phyloP scores from a whole-genome alignment of 164 flowering plant genomes.

The Vitis rotundifolia region DNA sequence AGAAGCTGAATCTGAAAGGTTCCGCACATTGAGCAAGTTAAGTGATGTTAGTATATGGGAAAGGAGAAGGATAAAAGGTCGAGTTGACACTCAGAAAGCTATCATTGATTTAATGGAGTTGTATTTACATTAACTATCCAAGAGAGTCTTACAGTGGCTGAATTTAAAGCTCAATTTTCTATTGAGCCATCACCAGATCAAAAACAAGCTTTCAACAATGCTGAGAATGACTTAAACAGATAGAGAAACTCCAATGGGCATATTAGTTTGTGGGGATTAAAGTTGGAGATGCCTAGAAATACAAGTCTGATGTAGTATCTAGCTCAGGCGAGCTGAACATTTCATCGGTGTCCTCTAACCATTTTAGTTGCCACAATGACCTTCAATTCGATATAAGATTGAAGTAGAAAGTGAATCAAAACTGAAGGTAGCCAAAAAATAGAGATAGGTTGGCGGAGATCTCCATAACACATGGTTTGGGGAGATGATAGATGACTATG shows the following conservation, averaged over 20 bases:
- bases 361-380: no score
- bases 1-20: constrained; percentile 74
- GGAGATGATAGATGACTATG: no score
- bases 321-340: no score
- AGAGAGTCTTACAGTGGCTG: constrained; percentile 50
- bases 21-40: constrained; percentile 79
- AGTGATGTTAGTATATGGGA: constrained; percentile 88
- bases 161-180: constrained; percentile 76
- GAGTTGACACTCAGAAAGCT: constrained; percentile 93
- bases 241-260: constrained; percentile 97
- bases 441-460: no score
- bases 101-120: constrained; percentile 97
- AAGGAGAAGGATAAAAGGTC: constrained; percentile 83
- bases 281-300: no score
- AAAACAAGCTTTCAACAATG: constrained; percentile 92
- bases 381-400: no score
- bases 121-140: constrained; percentile 82
- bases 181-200: constrained; percentile 94
- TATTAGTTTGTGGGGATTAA: constrained; percentile 95
- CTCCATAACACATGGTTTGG: no score
- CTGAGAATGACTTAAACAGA: constrained; percentile 86
- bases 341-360: no score
- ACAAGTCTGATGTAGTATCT: no score
- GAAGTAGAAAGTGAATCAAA: no score
- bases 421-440: no score